Evolutionary conservation across 495 filamentous ascomycete genomes (phyloP), one percentile per base, ranked within the genome.

Genomic region (Extremus antarcticus): DNA sequence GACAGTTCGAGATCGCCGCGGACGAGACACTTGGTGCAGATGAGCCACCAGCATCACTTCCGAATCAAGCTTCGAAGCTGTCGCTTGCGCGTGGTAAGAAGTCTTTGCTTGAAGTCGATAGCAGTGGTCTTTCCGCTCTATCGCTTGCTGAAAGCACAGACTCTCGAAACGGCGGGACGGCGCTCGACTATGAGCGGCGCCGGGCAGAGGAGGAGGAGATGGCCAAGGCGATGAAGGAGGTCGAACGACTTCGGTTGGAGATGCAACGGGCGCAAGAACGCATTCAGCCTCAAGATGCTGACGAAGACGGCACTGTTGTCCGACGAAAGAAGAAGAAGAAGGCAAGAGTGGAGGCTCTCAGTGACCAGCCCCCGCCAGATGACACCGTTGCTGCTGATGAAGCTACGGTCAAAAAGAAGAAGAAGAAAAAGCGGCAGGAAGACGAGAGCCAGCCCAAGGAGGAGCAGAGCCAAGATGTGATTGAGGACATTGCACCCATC

Each of bases 251-350:
- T 50, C 74, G 92, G 38, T 67, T 94, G 49, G 86, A 91, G 68
- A 96, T 98, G 89, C 90, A 96, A 70, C 73, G 88, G 60, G 86
- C 85, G 16, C 86, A 87, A 32, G 90, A 97, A 71, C 71, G 88
- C 50, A 84, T 94, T 32, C 76, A 87, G 65, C 76, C 79, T 15
- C 76, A 80, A 25, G 78, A 86, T 54, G 79, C 81, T 2, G 77
- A 82, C n/a, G 71, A 72, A 3, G 87, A 88, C 57, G 87, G 85
- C 11, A 82, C 76, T 4, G 71, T 89, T 24, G 82, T 95, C 7
- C 86, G 81, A 72, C 90, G 84, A 69, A 91, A 87, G 71, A 84
- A 80, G 67, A 70, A 67, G 66, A 84, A 78, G 66, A 71, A 73
- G 62, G 68, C 64, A 61, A 66, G 58, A 49, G 59, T 51, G 0